Percentiles rank a stretch among this genome's conserved stretches.
Conservation (phyloP, 306 rosid species). For the Pyrus pyrifolia region DNA sequence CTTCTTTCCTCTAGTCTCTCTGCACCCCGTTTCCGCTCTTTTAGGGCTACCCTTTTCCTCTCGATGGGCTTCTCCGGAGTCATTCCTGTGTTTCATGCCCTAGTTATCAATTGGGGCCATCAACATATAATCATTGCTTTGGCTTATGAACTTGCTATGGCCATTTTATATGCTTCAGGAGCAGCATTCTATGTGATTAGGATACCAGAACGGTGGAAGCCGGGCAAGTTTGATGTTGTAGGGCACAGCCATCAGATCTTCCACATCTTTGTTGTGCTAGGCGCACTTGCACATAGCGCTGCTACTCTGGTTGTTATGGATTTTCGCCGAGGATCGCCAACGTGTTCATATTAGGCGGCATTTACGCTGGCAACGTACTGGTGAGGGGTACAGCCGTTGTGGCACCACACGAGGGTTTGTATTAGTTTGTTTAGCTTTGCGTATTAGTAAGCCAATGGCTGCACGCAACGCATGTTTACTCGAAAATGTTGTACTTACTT, state of each 20-base stretch:
- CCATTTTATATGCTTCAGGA: conserved; percentile 59
- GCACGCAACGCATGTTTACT: background rate
- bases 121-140: conserved; percentile 40
- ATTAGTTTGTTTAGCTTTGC: background rate
- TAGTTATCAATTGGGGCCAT: conserved; percentile 50
- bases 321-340: conserved; percentile 47
- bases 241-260: conserved; percentile 97
- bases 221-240: conserved; percentile 80
- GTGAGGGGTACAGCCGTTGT: background rate
- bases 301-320: conserved; percentile 60
- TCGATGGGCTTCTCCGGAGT: conserved; percentile 91
- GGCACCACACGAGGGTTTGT: background rate
- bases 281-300: conserved; percentile 62
- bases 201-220: conserved; percentile 83
- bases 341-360: conserved; percentile 28
- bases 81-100: conserved; percentile 65
- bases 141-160: conserved; percentile 70
- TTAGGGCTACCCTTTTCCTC: conserved; percentile 64
- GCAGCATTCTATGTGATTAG: conserved; percentile 62
- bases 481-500: background rate
- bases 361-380: background rate
- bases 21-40: conserved; percentile 45
- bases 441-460: background rate
- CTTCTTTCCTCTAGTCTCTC: conserved; percentile 69
- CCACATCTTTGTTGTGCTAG: conserved; percentile 76